phyloP scores from a whole-genome alignment of 2,329 filamentous ascomycete species.

The Venturiaceae sp. region DNA sequence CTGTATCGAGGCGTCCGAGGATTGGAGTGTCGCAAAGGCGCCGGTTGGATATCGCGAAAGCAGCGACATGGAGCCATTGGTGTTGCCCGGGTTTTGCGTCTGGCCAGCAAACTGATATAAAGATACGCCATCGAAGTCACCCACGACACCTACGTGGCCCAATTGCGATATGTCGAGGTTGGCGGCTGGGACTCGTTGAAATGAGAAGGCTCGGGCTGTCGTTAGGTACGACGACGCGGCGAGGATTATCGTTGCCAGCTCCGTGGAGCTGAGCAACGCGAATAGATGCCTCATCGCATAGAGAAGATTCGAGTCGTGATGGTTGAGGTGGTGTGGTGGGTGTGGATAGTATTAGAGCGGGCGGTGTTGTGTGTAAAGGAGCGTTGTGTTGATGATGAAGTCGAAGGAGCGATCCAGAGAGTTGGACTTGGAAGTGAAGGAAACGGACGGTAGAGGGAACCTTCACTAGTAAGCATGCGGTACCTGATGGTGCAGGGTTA shows the following conservation, averaged over 20 bases:
- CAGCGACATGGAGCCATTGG: constrained; percentile 73
- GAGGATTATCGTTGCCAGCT: constrained; percentile 20
- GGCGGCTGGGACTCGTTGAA: constrained; percentile 53
- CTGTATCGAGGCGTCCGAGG: constrained; percentile 74
- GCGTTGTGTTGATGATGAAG: background rate
- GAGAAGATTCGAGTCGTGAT: background rate
- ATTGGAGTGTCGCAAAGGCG: constrained; percentile 62
- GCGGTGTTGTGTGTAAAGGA: background rate
- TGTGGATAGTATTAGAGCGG: background rate
- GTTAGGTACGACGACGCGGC: constrained; percentile 16
- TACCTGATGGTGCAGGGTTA: background rate
- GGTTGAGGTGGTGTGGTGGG: background rate
- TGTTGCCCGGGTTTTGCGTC: constrained; percentile 51
- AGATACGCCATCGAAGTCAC: constrained; percentile 86
- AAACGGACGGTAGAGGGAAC: background rate
- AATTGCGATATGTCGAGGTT: constrained; percentile 71
- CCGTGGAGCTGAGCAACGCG: constrained; percentile 7
- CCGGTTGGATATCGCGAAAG: constrained; percentile 79
- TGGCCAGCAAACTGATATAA: constrained; percentile 81
- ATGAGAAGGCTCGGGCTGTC: constrained; percentile 30
- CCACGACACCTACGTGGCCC: constrained; percentile 75
- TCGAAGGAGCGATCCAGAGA: background rate
- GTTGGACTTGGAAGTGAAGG: background rate
- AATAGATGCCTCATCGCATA: constrained; percentile 8
- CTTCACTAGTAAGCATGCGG: no score